phyloP scores from a whole-genome alignment of 2,329 filamentous ascomycete species.

The Penicillium sp. region DNA sequence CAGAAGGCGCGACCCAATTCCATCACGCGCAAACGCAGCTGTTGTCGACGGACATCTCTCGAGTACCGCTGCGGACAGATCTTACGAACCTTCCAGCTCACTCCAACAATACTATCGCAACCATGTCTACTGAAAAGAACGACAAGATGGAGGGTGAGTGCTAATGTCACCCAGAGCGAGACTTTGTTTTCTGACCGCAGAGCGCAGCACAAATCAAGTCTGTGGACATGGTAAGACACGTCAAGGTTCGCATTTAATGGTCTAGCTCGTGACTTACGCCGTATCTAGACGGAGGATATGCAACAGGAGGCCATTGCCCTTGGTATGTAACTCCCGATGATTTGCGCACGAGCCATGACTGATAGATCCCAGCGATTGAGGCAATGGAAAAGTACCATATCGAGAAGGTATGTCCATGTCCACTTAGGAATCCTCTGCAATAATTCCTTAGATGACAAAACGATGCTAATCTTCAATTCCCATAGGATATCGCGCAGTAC shows the following conservation, averaged over 20 bases:
- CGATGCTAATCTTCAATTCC: constrained; percentile 15
- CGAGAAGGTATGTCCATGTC: constrained; percentile 62
- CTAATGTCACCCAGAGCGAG: not conserved
- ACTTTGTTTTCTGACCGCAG: constrained; percentile 21
- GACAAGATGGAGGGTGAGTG: constrained; percentile 76
- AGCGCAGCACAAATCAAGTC: constrained; percentile 89
- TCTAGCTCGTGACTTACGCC: constrained; percentile 17
- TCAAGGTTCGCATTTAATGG: constrained; percentile 12
- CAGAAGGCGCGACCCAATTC: constrained; percentile 13
- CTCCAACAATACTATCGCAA: constrained; percentile 6
- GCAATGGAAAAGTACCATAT: constrained; percentile 74
- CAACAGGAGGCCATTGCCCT: constrained; percentile 94
- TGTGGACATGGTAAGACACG: constrained; percentile 83
- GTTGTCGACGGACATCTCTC: not conserved
- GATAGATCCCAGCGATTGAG: constrained; percentile 61
- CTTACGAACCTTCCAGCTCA: not conserved
- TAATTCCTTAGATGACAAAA: not conserved
- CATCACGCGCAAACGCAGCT: constrained; percentile 10
- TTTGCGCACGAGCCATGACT: constrained; percentile 25
- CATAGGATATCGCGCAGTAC: constrained; percentile 88
- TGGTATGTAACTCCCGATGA: constrained; percentile 62
- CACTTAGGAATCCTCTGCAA: not conserved
- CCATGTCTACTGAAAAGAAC: constrained; percentile 58
- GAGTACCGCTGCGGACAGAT: constrained; percentile 4
- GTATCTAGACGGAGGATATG: constrained; percentile 89